These are phyloP conservation scores for Metschnikowia peoriensis DNA, from an alignment of 805 yeast genomes.

Conservation along the genomic window DNA sequence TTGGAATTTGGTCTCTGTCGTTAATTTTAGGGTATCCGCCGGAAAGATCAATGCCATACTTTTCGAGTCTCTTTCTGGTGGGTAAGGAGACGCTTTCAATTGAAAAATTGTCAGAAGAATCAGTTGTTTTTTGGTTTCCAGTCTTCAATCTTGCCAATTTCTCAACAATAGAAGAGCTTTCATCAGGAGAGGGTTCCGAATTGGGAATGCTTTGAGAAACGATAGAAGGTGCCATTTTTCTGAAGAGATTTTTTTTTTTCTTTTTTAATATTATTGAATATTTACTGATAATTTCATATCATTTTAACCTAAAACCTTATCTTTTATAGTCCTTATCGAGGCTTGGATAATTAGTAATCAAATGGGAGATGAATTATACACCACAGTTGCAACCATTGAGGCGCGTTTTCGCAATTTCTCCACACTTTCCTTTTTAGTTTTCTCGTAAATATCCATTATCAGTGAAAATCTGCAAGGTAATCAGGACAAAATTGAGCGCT, in stretches of 20 bases:
- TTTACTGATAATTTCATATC: background rate
- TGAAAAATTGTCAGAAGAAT: background rate
- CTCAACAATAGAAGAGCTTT: background rate
- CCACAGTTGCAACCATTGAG: background rate
- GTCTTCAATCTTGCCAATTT: background rate
- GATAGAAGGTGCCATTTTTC: background rate
- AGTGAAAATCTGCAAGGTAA: no score
- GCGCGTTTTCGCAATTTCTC: background rate
- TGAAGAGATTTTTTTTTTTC: no score
- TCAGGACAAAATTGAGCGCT: no score
- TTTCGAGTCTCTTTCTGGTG: background rate
- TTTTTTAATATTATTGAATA: no score
- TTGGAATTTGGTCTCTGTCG: slow-evolving; percentile 18
- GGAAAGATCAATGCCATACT: slow-evolving; percentile 8
- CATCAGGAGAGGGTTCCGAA: background rate
- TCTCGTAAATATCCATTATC: no score
- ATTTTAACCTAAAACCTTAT: background rate
- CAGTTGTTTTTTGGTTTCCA: background rate
- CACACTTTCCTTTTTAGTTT: background rate
- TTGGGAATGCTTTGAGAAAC: background rate
- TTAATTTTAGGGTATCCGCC: slow-evolving; percentile 24
- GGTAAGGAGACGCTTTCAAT: background rate
- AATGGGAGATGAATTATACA: slow-evolving; percentile 1
- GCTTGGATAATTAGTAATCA: slow-evolving; percentile 6
- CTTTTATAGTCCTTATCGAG: background rate